Conservation (phyloP, 139 green algal species). For the Picochlorum costavermella region DNA sequence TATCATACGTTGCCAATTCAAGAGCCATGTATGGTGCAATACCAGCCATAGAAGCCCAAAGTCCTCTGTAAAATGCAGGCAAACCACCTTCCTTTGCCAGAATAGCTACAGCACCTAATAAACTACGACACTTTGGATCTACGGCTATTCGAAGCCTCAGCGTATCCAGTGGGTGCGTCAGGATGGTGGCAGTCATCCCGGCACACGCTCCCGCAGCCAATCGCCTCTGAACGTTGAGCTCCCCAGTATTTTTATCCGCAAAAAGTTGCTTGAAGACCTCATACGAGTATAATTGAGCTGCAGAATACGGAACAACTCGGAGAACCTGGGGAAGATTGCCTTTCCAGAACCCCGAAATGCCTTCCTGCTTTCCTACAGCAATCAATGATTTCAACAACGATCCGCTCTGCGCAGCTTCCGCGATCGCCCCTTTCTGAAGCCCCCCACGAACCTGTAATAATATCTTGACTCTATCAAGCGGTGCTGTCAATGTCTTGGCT, state of each 20-base stretch:
- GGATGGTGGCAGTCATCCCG: slow-evolving; percentile 60
- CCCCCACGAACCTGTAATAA: slow-evolving; percentile 53
- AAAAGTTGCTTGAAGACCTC: slow-evolving; percentile 60
- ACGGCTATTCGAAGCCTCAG: slow-evolving; percentile 67
- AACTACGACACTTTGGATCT: slow-evolving; percentile 47
- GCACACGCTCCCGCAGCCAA: slow-evolving; percentile 58
- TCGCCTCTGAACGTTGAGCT: slow-evolving; percentile 49
- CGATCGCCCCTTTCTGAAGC: slow-evolving; percentile 36
- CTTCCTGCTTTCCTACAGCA: slow-evolving; percentile 65
- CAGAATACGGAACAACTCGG: slow-evolving; percentile 66
- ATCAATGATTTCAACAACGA: slow-evolving; percentile 50
- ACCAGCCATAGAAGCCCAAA: slow-evolving; percentile 58
- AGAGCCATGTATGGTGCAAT: slow-evolving; percentile 79
- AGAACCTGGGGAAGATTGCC: slow-evolving; percentile 73
- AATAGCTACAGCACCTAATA: slow-evolving; percentile 32
- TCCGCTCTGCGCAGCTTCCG: slow-evolving; percentile 37
- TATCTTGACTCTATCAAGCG: slow-evolving; percentile 75
- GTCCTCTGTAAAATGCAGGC: slow-evolving; percentile 55
- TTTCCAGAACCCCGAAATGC: slow-evolving; percentile 74
- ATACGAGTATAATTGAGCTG: slow-evolving; percentile 60
- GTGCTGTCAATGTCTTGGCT: slow-evolving; percentile 72
- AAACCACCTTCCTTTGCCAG: slow-evolving; percentile 52
- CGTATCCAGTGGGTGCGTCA: slow-evolving; percentile 75
- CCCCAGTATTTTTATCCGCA: slow-evolving; percentile 17
- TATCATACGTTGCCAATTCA: slow-evolving; percentile 60